Evolutionary conservation across 208 protist genomes (phyloP), one percentile per base, ranked within the genome.

Genomic region (Leishmania lainsoni): DNA sequence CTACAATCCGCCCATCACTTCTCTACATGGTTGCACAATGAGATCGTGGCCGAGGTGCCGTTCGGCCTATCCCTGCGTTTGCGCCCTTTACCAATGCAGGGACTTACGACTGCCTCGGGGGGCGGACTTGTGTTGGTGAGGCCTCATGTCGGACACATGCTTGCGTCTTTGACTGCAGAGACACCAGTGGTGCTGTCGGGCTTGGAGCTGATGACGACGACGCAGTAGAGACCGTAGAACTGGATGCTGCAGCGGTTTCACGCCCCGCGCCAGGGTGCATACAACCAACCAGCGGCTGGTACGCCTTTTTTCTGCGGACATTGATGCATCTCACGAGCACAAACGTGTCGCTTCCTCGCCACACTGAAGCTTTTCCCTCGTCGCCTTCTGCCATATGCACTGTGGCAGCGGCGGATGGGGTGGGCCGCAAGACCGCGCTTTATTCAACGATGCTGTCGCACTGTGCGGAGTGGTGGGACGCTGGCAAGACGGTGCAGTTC

Each of bases 381-480:
- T 35, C 35, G 26, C n/a, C 65, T 20, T 39, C 63, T 39, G 6
- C 35, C 3, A 51, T 10, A 10, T 35, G 26, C 26, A 26, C 8
- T 22, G 26, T n/a, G 12, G 77, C 77, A 5, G 75, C 72, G 35
- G 68, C 68, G 4, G 81, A 85, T 54, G 81, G 81, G 59, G 81
- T 81, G 10, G 81, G 81, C 3, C 76, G 81, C 14, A 81, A 81
- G 65, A 45, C 81, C 45, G 1, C 14, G 17, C 72, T 85, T 29
- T 85, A 69, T 22, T 48, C 70, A 26, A 29, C 72, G 1, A 54
- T 85, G n/a, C 52, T 85, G 48, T 68, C n/a, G 8, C 81, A 85
- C 54, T 81, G 72, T 51, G 81, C 63, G 32, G 20, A 58, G 81
- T 85, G 81, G 81, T 85, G 81, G 81, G 63, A 78, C n/a, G 59